Conservation (phyloP, 164 flowering plant genomes). For the Vitis rotundifolia region DNA sequence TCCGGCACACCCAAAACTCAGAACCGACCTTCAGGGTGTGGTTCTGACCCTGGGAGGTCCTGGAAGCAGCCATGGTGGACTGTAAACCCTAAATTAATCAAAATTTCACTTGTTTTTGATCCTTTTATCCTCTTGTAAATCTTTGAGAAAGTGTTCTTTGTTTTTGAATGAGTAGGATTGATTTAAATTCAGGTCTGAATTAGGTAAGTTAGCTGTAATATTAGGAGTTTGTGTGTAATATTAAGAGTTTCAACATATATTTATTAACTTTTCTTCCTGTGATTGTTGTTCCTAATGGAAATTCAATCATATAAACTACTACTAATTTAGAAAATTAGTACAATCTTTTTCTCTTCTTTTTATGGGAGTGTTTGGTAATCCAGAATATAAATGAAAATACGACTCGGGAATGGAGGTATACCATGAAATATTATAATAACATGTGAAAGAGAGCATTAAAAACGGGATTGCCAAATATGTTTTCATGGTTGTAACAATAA, state of each 20-base stretch:
- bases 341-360: too few relatives aligned
- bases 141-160: background rate
- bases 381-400: too few relatives aligned
- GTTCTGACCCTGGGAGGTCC: conserved; percentile 85
- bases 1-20: conserved; percentile 30
- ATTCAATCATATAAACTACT: too few relatives aligned
- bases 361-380: too few relatives aligned
- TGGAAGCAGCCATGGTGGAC: conserved; percentile 35
- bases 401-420: too few relatives aligned
- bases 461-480: too few relatives aligned
- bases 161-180: background rate
- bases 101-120: background rate
- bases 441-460: too few relatives aligned
- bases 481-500: too few relatives aligned
- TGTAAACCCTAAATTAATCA: background rate
- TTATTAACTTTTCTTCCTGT: too few relatives aligned
- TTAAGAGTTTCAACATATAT: background rate
- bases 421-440: too few relatives aligned
- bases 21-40: conserved; percentile 81
- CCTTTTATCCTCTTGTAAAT: background rate
- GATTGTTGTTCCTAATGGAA: too few relatives aligned
- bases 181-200: background rate
- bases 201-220: conserved; percentile 2
- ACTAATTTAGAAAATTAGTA: too few relatives aligned
- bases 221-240: background rate